Evolutionary conservation across 306 rosid genomes (phyloP), one percentile per base, ranked within the genome.

Genomic region (Medicago ruthenica): DNA sequence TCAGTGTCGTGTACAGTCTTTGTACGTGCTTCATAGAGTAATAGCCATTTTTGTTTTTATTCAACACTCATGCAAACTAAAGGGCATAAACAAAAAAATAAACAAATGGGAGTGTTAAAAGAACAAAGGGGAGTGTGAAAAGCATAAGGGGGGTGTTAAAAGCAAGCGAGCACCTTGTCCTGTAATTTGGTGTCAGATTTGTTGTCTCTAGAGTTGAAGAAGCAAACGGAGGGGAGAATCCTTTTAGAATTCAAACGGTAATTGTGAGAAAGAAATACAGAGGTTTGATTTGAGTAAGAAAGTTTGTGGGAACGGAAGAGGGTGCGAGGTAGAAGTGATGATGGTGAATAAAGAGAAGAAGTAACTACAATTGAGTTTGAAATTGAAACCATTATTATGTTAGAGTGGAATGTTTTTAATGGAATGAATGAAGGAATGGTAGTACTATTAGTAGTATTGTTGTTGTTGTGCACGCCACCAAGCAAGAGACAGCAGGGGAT

Each of bases 151-250:
- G 41, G 31, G 39, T 41, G 17, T 54, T 18, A 45, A 20, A 55
- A 24, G 66, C 7, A 48, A 77, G 36, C 18, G 5, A 53, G 18
- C 48, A 87, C 98, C 93, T 86, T 83, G 44, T 57, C 85, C 37
- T 84, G 79, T 53, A 78, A 47, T 31, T 86, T 75, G 69, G 71
- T 51, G 55, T 82, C 82, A 45, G 95, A 76, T 13, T 45, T 45
- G 41, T 86, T 86, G 1, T 89, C 88, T 66, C 79, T 71, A 14
- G 89, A 72, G 10, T 65, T 90, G 85, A 82, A 84, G 82, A 87
- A 87, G 84, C 91, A 87, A 78, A 89, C 40, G 1, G 87, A 75
- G 59, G 82, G 62, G 50, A 69, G 44, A 27, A 34, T 34, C 70
- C 86, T 74, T 73, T 37, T 63, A 57, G 83, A 83, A 34, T 9